These are phyloP conservation scores for Sabuloglossum arenarium DNA, from an alignment of 495 filamentous ascomycete species.

Conservation along the genomic window DNA sequence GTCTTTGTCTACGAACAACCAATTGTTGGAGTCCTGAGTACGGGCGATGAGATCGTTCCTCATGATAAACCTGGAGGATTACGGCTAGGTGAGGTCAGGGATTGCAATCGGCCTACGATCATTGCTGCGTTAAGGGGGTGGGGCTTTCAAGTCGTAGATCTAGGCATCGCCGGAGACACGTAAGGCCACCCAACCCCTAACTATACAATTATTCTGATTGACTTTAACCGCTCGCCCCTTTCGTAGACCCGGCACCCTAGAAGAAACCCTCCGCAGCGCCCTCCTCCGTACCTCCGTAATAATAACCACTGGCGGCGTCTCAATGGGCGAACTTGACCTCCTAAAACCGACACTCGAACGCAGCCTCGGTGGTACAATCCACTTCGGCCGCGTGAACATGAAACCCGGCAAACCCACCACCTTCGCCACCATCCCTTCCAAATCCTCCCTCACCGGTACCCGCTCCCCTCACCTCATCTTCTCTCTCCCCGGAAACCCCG, in stretches of 20 bases:
- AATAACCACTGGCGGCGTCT: conserved; percentile 86
- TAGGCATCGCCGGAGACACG: conserved; percentile 75
- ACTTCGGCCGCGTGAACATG: conserved; percentile 93
- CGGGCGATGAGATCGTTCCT: conserved; percentile 81
- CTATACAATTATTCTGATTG: not conserved
- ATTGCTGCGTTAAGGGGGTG: conserved; percentile 53
- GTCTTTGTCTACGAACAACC: conserved; percentile 63
- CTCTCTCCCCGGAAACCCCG: conserved; percentile 85
- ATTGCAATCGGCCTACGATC: conserved; percentile 78
- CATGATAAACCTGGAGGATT: conserved; percentile 43
- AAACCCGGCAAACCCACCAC: conserved; percentile 96
- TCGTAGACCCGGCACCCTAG: conserved; percentile 43
- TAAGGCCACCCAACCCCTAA: conserved; percentile 11
- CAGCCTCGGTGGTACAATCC: conserved; percentile 73
- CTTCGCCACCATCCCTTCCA: conserved; percentile 68
- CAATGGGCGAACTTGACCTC: conserved; percentile 95
- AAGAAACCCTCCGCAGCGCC: conserved; percentile 50
- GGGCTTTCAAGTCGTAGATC: conserved; percentile 61
- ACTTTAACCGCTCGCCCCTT: not conserved
- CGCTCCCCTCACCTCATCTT: conserved; percentile 54
- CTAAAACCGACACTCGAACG: conserved; percentile 95
- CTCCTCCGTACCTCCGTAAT: conserved; percentile 59
- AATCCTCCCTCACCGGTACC: conserved; percentile 18
- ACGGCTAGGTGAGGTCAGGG: conserved; percentile 65
- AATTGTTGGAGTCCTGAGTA: conserved; percentile 71